phyloP scores from a whole-genome alignment of 2,329 filamentous ascomycete genomes.

The Fusarium sp. region DNA sequence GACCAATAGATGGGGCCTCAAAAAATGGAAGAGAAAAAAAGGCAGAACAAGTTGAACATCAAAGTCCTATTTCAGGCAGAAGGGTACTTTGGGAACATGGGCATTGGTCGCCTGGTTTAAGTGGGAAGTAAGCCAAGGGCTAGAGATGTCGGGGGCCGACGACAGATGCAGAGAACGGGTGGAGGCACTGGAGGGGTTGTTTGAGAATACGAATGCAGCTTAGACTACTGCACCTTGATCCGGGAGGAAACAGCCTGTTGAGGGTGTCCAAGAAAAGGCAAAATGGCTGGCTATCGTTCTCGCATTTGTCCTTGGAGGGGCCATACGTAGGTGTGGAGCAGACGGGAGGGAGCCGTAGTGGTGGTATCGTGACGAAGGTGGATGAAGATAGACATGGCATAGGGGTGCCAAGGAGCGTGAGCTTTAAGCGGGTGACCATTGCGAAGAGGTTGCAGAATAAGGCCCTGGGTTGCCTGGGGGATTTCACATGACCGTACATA shows the following conservation, averaged over 20 bases:
- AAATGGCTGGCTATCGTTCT: constrained; percentile 15
- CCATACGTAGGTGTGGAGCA: constrained; percentile 20
- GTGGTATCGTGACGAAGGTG: constrained; percentile 29
- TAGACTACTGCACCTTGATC: constrained; percentile 24
- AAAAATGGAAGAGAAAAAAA: constrained; percentile 16
- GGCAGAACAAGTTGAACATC: constrained; percentile 4
- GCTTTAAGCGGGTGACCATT: constrained; percentile 31
- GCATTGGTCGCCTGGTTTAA: constrained; percentile 32
- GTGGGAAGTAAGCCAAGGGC: constrained; percentile 23
- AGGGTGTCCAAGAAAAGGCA: constrained; percentile 14
- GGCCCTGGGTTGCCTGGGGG: constrained; percentile 19
- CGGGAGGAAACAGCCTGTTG: constrained; percentile 1
- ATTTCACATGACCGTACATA: constrained; percentile 28
- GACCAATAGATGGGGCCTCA: constrained; percentile 22
- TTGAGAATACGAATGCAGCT: constrained; percentile 7
- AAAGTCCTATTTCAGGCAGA: constrained; percentile 38
- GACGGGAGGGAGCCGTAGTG: constrained; percentile 29
- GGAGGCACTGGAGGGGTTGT: constrained; percentile 10
- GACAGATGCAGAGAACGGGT: constrained; percentile 12
- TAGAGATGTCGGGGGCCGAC: constrained; percentile 15
- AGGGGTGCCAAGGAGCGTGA: constrained; percentile 25
- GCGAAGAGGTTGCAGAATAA: constrained; percentile 26
- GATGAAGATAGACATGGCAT: constrained; percentile 16
- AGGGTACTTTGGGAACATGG: constrained; percentile 27
- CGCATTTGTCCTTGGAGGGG: constrained; percentile 19